These are phyloP conservation scores for Tolypocladium amazonense DNA, from an alignment of 2,329 filamentous ascomycete species.

Conservation along the genomic window DNA sequence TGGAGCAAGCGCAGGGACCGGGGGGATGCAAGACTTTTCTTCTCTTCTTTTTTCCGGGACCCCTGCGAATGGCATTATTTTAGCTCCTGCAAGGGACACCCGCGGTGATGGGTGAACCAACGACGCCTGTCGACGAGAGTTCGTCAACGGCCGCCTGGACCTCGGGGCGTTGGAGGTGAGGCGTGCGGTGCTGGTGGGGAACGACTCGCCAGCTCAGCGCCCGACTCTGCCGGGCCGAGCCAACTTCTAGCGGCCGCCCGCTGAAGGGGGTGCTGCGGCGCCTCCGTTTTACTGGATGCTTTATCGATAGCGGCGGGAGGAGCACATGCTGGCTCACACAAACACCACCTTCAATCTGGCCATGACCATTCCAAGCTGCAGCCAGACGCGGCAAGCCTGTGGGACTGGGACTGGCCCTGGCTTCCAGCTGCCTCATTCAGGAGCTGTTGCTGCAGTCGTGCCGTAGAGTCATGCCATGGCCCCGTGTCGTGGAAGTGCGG, in stretches of 20 bases:
- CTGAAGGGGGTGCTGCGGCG: background rate
- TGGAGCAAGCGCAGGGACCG: background rate
- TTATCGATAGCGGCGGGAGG: background rate
- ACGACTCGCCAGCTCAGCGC: background rate
- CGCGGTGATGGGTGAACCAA: background rate
- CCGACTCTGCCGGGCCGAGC: background rate
- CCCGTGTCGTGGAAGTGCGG: background rate
- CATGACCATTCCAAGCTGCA: background rate
- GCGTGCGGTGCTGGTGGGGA: background rate
- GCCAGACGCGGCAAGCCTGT: background rate
- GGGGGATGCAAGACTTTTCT: background rate
- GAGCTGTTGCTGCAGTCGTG: background rate
- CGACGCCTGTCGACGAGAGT: background rate
- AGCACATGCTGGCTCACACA: background rate
- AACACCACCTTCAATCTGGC: background rate
- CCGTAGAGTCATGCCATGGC: background rate
- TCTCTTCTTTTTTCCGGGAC: background rate
- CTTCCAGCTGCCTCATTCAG: background rate
- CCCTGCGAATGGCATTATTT: background rate
- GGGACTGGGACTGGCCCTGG: background rate
- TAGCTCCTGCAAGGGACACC: background rate
- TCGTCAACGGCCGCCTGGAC: background rate
- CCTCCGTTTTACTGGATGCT: background rate
- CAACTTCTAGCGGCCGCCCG: background rate
- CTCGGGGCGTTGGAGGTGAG: background rate